Evolutionary conservation across 345 rosid species (phyloP).

Genomic region (Dovyalis caffra): DNA sequence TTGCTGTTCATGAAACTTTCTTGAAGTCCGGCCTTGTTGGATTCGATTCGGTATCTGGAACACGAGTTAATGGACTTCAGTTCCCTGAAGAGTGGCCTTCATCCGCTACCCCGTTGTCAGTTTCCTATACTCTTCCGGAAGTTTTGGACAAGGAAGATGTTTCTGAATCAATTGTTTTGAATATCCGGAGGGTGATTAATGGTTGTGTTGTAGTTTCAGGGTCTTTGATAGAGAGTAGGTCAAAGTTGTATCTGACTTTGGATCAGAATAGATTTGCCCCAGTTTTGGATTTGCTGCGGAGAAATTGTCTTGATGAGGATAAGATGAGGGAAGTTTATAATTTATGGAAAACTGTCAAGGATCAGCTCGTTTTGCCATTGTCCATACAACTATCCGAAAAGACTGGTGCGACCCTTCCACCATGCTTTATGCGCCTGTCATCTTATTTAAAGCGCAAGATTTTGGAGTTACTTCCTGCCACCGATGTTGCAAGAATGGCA

Average conservation of each 20-base stretch:
- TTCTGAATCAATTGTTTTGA: slow-evolving; percentile 39
- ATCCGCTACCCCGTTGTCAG: slow-evolving; percentile 29
- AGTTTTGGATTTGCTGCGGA: slow-evolving; percentile 31
- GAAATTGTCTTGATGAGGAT: slow-evolving; percentile 4
- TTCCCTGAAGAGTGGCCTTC: slow-evolving; percentile 44
- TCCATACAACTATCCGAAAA: slow-evolving; percentile 51
- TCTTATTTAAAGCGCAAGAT: slow-evolving; percentile 58
- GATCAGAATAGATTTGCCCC: slow-evolving; percentile 46
- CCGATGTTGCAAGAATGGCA: slow-evolving; percentile 38
- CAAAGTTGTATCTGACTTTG: slow-evolving; percentile 37
- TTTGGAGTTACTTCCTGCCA: slow-evolving; percentile 55
- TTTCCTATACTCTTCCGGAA: slow-evolving; percentile 57
- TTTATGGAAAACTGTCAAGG: slow-evolving; percentile 73
- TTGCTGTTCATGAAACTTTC: slow-evolving; percentile 67
- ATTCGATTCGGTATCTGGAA: slow-evolving; percentile 35
- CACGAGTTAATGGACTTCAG: slow-evolving; percentile 35
- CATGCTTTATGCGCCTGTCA: slow-evolving; percentile 58
- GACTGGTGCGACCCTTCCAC: slow-evolving; percentile 50
- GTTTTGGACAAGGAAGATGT: slow-evolving; percentile 23
- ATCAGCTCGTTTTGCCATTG: slow-evolving; percentile 60
- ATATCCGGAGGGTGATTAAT: slow-evolving; percentile 43
- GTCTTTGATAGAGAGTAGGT: slow-evolving; percentile 28
- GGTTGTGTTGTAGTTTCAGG: slow-evolving; percentile 53
- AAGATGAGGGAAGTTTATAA: background rate
- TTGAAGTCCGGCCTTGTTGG: slow-evolving; percentile 64